These are phyloP conservation scores for Coccomyxa sp. DNA, from an alignment of 139 green algal genomes.

Conservation along the genomic window DNA sequence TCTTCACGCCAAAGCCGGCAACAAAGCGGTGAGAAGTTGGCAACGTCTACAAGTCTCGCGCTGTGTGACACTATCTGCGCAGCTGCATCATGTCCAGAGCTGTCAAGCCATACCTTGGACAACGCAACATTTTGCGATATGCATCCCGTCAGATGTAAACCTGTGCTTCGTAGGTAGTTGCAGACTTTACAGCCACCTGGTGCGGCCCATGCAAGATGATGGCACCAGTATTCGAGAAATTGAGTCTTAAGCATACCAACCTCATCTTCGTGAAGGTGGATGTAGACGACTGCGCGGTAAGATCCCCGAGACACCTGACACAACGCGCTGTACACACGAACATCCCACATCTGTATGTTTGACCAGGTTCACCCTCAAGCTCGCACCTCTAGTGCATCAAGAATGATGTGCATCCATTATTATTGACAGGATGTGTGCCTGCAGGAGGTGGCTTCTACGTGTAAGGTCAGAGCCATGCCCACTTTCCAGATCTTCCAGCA, in stretches of 20 bases:
- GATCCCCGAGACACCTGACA: neutral
- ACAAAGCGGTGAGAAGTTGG: neutral
- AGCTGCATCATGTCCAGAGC: neutral
- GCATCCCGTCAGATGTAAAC: neutral
- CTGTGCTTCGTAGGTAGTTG: conserved; percentile 14
- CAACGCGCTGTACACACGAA: neutral
- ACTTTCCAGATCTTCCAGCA: conserved; percentile 6
- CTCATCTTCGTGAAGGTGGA: conserved; percentile 28
- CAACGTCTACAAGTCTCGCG: neutral
- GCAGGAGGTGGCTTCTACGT: conserved; percentile 8
- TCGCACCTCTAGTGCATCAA: neutral
- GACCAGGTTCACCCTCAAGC: no score
- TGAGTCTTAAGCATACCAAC: conserved; percentile 24
- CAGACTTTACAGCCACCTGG: conserved; percentile 42
- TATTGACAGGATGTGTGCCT: neutral
- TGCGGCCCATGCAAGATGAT: conserved; percentile 49
- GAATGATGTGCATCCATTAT: neutral
- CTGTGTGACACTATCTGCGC: neutral
- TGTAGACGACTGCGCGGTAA: conserved; percentile 24
- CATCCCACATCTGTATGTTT: no score
- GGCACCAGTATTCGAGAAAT: conserved; percentile 32
- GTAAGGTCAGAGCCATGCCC: conserved; percentile 13
- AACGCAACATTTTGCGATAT: neutral
- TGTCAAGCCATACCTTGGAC: neutral
- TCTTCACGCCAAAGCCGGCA: neutral